These are phyloP conservation scores for Chlorella sp. DNA, from an alignment of 139 green algal species.

Conservation along the genomic window DNA sequence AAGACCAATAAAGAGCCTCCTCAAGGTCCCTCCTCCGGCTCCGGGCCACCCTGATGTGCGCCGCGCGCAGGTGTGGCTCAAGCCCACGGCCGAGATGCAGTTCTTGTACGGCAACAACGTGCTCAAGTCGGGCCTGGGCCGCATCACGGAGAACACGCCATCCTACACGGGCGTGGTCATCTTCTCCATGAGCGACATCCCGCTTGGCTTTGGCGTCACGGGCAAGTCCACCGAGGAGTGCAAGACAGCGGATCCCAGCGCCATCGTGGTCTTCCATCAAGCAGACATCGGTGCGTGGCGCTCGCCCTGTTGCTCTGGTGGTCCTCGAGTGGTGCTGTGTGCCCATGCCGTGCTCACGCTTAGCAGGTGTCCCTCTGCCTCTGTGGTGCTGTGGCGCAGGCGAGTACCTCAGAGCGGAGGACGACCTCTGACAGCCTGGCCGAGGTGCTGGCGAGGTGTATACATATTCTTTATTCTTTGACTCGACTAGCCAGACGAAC, in stretches of 20 bases:
- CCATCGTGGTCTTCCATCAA: slow-evolving; percentile 94
- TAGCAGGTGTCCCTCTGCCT: background rate
- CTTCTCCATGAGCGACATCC: slow-evolving; percentile 83
- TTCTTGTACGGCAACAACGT: slow-evolving; percentile 99
- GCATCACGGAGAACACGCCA: slow-evolving; percentile 96
- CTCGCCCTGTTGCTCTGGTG: background rate
- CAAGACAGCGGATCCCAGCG: slow-evolving; percentile 79
- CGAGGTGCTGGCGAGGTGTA: too few species aligned
- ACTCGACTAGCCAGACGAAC: too few species aligned
- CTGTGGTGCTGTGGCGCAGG: slow-evolving; percentile 12
- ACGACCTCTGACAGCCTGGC: slow-evolving; percentile 53
- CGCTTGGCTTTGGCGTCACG: slow-evolving; percentile 93
- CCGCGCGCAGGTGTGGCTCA: slow-evolving; percentile 93
- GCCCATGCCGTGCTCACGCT: background rate
- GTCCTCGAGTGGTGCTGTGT: background rate
- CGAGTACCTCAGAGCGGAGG: slow-evolving; percentile 75
- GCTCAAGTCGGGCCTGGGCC: slow-evolving; percentile 90
- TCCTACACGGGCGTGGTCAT: slow-evolving; percentile 81
- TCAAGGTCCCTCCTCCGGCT: too few species aligned
- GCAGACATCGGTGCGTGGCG: slow-evolving; percentile 71
- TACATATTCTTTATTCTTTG: too few species aligned
- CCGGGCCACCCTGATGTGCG: too few species aligned
- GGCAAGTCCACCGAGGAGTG: slow-evolving; percentile 90
- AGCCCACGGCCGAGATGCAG: slow-evolving; percentile 94
- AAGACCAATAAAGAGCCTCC: too few species aligned